These are phyloP conservation scores for Vicia faba DNA, from an alignment of 306 rosid species.

Conservation along the genomic window DNA sequence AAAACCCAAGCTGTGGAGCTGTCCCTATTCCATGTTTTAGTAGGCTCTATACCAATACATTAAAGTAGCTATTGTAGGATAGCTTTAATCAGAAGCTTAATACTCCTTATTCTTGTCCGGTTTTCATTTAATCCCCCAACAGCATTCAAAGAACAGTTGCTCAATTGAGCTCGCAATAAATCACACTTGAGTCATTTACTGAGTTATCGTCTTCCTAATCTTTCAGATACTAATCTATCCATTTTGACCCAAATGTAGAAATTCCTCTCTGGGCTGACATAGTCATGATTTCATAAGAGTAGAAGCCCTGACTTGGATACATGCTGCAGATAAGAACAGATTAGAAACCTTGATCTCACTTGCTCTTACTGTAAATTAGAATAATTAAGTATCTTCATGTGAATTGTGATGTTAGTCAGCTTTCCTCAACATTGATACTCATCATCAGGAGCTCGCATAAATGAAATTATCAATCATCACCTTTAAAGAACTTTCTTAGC, in stretches of 20 bases:
- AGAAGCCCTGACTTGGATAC: constrained; percentile 6
- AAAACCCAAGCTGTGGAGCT: constrained; percentile 5
- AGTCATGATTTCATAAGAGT: neutral
- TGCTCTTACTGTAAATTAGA: neutral
- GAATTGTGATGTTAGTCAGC: constrained; percentile 1
- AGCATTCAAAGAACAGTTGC: neutral
- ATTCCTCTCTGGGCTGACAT: constrained; percentile 10
- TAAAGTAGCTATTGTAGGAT: neutral
- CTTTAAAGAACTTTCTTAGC: neutral
- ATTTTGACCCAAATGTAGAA: constrained; percentile 6
- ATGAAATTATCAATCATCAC: constrained; percentile 7
- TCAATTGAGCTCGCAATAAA: neutral
- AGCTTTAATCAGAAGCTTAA: neutral
- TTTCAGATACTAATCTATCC: neutral
- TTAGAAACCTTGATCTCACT: neutral
- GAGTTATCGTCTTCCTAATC: constrained; percentile 17
- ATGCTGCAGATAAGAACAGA: neutral
- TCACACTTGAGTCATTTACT: constrained; percentile 8
- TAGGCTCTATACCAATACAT: neutral
- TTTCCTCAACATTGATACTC: constrained; percentile 7
- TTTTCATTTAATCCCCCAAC: constrained; percentile 9
- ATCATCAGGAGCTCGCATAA: constrained; percentile 1
- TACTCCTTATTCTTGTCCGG: neutral
- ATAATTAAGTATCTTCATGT: constrained; percentile 12
- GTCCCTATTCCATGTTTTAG: constrained; percentile 7